Evolutionary conservation across 495 filamentous ascomycete genomes (phyloP).

Genomic region (Penicillium bialowiezense): DNA sequence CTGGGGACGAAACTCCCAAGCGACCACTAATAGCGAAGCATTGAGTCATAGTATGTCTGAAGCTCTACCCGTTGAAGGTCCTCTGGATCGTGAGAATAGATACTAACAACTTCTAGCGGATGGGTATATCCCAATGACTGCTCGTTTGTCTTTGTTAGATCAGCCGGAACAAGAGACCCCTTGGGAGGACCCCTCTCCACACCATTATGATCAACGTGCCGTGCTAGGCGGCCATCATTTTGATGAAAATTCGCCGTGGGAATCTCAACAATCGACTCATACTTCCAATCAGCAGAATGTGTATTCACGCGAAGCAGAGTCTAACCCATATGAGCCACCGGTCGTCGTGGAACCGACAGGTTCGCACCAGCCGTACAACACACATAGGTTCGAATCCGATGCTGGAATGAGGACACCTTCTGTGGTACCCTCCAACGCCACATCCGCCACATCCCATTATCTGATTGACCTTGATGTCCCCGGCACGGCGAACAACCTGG

Average conservation of each 20-base stretch:
- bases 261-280: constrained; percentile 21
- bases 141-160: constrained; percentile 41
- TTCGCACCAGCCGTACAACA: constrained; percentile 3
- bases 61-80: neutral
- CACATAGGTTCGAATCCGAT: constrained; percentile 17
- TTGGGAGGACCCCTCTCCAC: constrained; percentile 7
- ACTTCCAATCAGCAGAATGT: constrained; percentile 17
- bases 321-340: constrained; percentile 17
- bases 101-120: constrained; percentile 27
- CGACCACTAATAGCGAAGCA: constrained; percentile 21
- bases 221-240: neutral
- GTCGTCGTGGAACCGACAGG: constrained; percentile 13
- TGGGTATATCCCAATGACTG: constrained; percentile 48
- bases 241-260: constrained; percentile 15
- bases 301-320: constrained; percentile 15
- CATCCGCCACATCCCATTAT: constrained; percentile 37
- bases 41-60: constrained; percentile 33
- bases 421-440: constrained; percentile 24
- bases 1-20: constrained; percentile 24
- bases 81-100: constrained; percentile 6
- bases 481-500: neutral
- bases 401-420: constrained; percentile 23
- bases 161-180: constrained; percentile 20
- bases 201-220: neutral
- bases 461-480: constrained; percentile 36